A percentile compares a stretch with the other conserved stretches of the same genome.
These are phyloP conservation scores for Solanum chilense DNA, from an alignment of 257 asterid genomes.

Conservation along the genomic window DNA sequence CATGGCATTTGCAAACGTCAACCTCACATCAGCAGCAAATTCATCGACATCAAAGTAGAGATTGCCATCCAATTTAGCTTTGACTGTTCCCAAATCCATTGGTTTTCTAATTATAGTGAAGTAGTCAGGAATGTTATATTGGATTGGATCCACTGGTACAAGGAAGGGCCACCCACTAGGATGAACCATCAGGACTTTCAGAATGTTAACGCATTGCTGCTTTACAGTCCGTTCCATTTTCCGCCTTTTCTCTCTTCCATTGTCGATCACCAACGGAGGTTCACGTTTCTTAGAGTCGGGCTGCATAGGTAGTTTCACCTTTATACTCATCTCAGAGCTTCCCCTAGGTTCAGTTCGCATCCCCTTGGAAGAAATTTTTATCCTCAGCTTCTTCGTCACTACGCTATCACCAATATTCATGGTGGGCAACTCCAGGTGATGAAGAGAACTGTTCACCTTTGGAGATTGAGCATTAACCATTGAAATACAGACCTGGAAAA, in stretches of 20 bases:
- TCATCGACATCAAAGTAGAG: conserved; percentile 37
- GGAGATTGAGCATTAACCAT: conserved; percentile 2
- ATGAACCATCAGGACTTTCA: conserved; percentile 44
- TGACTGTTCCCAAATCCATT: conserved; percentile 85
- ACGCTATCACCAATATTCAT: conserved; percentile 30
- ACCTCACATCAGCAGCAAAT: conserved; percentile 61
- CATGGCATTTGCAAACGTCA: conserved; percentile 77
- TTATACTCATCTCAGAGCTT: conserved; percentile 6
- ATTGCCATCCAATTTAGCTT: conserved; percentile 36
- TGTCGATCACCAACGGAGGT: conserved; percentile 16
- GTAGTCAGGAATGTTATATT: conserved; percentile 60
- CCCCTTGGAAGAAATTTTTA: conserved; percentile 37
- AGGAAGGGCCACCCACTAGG: conserved; percentile 27
- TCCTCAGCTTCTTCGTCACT: conserved; percentile 21
- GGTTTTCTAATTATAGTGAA: conserved; percentile 45
- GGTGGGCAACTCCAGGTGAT: neutral
- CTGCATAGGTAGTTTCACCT: conserved; percentile 9
- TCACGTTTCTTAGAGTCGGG: conserved; percentile 38
- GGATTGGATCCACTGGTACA: conserved; percentile 74
- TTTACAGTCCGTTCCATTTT: conserved; percentile 46
- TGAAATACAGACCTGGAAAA: neutral
- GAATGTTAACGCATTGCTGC: conserved; percentile 31
- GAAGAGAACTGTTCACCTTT: neutral
- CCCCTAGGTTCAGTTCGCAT: conserved; percentile 15
- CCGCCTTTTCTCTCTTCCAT: conserved; percentile 27